Base-by-base conservation (phyloP, 768 basidiomycete genomes). In the Russula abietina region DNA sequence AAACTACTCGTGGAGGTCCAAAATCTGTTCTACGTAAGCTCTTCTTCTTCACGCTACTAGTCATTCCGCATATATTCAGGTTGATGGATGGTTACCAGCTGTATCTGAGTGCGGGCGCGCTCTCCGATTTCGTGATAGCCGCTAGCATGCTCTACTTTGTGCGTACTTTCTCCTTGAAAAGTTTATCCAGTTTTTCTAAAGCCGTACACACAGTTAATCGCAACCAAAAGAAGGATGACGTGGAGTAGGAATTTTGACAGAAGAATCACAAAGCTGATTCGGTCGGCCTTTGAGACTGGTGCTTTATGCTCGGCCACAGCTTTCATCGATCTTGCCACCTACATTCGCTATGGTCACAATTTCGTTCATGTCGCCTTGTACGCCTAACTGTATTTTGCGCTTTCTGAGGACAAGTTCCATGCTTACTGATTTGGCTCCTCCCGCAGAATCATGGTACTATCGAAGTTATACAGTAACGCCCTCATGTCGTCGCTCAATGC, bases 401-500 rank as follows among this genome's bases (percentile, higher is more conserved):
- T 26, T 26, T 28, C 28, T 9, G 7, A 48, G n/a, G 22, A 6
- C 12, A 26, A 5, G 45, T 46, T 22, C 22, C 1, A 22, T 4
- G 22, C n/a, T 30, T 0, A n/a, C 28, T 59, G n/a, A 60, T 24
- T 2, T 32, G n/a, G 32, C 10, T 45, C 24, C 19, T 17, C 26
- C 4, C n/a, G 17, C 38, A 61, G 53, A 4, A 28, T 38, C 38
- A 32, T 33, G 12, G 11, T 19, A 39, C 1, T 61, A 28, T 50
- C 60, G 19, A 61, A 61, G 48, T 33, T 61, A 41, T 61, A 61
- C n/a, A 61, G 55, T 30, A 61, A 61, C 24, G 38, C 54, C 1
- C 55, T 61, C 28, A 41, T 61, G 60, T 48, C 55, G n/a, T 56
- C 60, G 16, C 55, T 61, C 16, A 56, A 61, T n/a, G 54, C 59